Evolutionary conservation across 352 stramenopile genomes (phyloP), one percentile per base, ranked within the genome.

Genomic region (Globisporangium barbulae): DNA sequence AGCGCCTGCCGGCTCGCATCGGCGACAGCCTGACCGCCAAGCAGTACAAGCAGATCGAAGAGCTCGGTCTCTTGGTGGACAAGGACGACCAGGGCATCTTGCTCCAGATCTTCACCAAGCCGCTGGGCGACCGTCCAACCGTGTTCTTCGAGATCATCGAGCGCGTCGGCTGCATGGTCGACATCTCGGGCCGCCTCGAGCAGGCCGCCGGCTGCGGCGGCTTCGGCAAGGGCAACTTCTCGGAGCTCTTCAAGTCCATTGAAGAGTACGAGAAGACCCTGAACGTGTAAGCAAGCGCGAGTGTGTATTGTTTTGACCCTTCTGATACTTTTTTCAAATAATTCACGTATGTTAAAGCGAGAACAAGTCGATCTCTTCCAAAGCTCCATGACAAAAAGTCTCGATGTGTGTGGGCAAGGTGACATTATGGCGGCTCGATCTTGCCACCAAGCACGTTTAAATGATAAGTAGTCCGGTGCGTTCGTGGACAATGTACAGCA

Each of bases 31-130:
- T 98, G 49, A 96, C 84, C 17, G 65, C 75, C 6, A 86, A 90
- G 48, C 90, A 98, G 68, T 97, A 96, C 75, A 69, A 98, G 71
- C 72, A 87, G 69, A 91, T 97, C 54, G 82, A 98, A 74, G 76
- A 98, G 63, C 75, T 98, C 35, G 94, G 96, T 5, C 78, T 99
- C 61, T 73, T 99, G 21, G 91, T 96, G 6, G 96, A 99, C 76
- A 94, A 95, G 59, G 96, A 99, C 67, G 93, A 98, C 37, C 89
- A 98, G 74, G 94, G 96, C 42, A 91, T 98, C 25, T 65, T 99
- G 50, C 66, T 97, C 56, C 86, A 93, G 76, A 93, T 98, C 63
- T 98, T 98, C 74, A 98, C 90, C 57, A 93, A 96, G 62, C 88
- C 90, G 19, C 59, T 97, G 8, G 80, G 85, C 17, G 90, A 97